Conservation (phyloP, 1,139 yeast genomes). For the Geotrichum klebahnii region DNA sequence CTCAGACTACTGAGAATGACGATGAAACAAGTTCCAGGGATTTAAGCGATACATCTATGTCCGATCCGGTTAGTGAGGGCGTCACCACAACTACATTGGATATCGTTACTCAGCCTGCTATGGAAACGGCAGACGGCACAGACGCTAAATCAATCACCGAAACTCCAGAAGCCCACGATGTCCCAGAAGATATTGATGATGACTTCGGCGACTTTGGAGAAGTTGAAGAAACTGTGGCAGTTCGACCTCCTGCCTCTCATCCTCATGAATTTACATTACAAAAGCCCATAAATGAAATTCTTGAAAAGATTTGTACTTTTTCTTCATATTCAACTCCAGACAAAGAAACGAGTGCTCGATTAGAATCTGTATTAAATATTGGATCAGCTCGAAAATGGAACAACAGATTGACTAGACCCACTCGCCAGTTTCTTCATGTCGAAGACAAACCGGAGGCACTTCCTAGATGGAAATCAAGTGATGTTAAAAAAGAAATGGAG, state of each 20-base stretch:
- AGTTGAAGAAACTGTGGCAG: not conserved
- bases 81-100: not conserved
- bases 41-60: too few relatives aligned
- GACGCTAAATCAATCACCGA: not conserved
- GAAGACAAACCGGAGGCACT: slow-evolving; percentile 29
- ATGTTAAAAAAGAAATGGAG: slow-evolving; percentile 26
- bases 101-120: too few relatives aligned
- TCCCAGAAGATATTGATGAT: slow-evolving; percentile 17
- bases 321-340: slow-evolving; percentile 16
- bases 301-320: slow-evolving; percentile 10
- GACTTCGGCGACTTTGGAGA: slow-evolving; percentile 26
- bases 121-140: not conserved
- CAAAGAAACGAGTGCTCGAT: slow-evolving; percentile 4
- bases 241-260: not conserved
- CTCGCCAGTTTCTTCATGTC: slow-evolving; percentile 31
- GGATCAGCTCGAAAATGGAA: slow-evolving; percentile 29
- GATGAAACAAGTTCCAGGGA: too few relatives aligned
- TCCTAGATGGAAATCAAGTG: slow-evolving; percentile 28
- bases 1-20: too few relatives aligned
- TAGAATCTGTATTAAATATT: slow-evolving; percentile 9
- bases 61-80: not conserved
- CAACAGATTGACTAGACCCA: slow-evolving; percentile 33
- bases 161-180: not conserved
- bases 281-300: not conserved
- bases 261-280: slow-evolving; percentile 1